phyloP scores from a whole-genome alignment of 306 rosid species.

The Cucumis cinereus region DNA sequence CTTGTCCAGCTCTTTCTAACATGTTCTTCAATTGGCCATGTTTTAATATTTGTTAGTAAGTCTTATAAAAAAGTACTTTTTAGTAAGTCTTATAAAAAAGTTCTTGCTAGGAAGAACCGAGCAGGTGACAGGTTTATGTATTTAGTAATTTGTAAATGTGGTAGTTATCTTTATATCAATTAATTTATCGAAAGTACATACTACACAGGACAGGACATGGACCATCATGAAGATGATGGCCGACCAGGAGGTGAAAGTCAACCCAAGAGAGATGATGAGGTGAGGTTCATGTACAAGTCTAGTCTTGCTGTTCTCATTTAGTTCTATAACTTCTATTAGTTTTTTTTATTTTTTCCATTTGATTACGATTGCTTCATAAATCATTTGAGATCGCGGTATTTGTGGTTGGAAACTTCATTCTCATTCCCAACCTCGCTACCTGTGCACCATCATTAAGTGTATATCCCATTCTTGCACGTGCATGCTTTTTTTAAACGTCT shows the following conservation, averaged over 20 bases:
- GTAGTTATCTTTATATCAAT: neutral
- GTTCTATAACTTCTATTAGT: neutral
- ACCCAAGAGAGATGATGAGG: slow-evolving; percentile 85
- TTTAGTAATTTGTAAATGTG: neutral
- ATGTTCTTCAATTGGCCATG: neutral
- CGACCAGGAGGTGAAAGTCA: slow-evolving; percentile 40
- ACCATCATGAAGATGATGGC: slow-evolving; percentile 63
- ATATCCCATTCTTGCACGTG: neutral
- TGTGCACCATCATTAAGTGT: neutral
- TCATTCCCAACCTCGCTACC: neutral
- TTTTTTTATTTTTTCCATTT: neutral
- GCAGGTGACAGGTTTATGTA: neutral
- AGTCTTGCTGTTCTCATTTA: neutral
- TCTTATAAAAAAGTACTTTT: neutral
- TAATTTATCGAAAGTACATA: neutral
- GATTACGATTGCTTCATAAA: neutral
- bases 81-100: neutral
- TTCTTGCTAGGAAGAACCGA: neutral
- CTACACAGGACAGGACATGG: slow-evolving; percentile 23
- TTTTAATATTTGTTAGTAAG: neutral
- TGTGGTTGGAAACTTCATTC: neutral
- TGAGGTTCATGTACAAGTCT: slow-evolving; percentile 14
- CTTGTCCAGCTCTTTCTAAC: neutral
- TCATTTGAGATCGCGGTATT: neutral
- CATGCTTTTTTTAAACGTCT: neutral